These are phyloP conservation scores for Suillus subluteus DNA, from an alignment of 768 basidiomycete genomes.

Conservation along the genomic window DNA sequence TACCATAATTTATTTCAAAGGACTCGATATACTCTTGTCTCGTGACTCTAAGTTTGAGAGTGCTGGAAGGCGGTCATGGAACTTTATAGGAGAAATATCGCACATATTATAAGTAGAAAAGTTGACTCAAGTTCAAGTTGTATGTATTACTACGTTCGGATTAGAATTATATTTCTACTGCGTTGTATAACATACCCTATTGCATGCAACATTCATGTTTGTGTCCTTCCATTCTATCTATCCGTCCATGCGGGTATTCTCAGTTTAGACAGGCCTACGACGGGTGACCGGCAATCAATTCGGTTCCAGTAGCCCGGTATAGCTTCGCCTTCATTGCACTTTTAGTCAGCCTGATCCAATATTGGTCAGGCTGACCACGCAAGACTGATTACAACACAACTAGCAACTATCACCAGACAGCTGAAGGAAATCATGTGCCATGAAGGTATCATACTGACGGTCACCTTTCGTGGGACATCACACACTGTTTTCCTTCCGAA, in stretches of 20 bases:
- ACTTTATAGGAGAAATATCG: background rate
- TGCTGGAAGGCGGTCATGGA: too few species aligned
- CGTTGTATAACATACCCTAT: background rate
- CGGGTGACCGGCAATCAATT: too few species aligned
- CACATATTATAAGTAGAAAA: background rate
- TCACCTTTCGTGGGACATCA: conserved; percentile 52
- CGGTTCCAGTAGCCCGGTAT: background rate
- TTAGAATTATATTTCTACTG: background rate
- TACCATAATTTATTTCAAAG: background rate
- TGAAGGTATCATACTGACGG: conserved; percentile 21
- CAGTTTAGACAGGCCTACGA: too few species aligned
- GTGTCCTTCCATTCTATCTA: background rate
- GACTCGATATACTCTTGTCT: background rate
- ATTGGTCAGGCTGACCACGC: background rate
- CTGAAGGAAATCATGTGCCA: background rate
- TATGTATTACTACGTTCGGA: background rate
- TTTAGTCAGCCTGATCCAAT: background rate
- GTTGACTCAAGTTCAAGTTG: background rate
- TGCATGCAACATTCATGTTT: background rate
- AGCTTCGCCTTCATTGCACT: background rate
- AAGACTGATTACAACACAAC: background rate
- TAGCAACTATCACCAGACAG: background rate
- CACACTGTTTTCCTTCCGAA: conserved; percentile 53
- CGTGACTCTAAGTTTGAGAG: background rate
- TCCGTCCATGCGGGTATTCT: background rate